phyloP scores from a whole-genome alignment of 1,284 basidiomycete species.

The Puccinia triticina region DNA sequence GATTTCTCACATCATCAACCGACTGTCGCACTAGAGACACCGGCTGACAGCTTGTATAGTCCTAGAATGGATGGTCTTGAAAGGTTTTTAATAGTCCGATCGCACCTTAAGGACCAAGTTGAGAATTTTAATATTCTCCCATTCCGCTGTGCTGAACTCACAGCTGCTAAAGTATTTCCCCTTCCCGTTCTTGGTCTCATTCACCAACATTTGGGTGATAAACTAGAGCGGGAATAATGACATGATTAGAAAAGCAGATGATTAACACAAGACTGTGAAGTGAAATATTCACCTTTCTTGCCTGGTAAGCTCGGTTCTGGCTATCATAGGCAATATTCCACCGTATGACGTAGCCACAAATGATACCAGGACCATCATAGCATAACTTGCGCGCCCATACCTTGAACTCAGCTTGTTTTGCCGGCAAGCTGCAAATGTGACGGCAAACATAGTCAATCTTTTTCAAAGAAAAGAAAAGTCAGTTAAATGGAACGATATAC shows the following conservation, averaged over 20 bases:
- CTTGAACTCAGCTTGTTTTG: neutral
- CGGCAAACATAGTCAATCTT: too few species aligned
- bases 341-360: too few species aligned
- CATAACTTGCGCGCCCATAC: neutral
- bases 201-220: neutral
- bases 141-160: neutral
- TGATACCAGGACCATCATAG: too few species aligned
- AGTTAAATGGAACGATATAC: too few species aligned
- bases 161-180: neutral
- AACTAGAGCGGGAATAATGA: neutral
- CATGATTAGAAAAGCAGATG: too few species aligned
- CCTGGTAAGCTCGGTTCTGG: neutral
- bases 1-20: too few species aligned
- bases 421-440: too few species aligned
- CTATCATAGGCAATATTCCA: neutral
- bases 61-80: neutral
- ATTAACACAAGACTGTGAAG: neutral
- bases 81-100: neutral
- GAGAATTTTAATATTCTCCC: neutral
- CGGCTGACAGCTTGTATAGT: too few species aligned
- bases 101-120: neutral
- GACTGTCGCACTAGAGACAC: too few species aligned
- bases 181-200: neutral
- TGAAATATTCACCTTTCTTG: neutral
- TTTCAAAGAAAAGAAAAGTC: too few species aligned